Evolutionary conservation across 257 asterid genomes (phyloP).

Genomic region (Ajuga chamaepitys): DNA sequence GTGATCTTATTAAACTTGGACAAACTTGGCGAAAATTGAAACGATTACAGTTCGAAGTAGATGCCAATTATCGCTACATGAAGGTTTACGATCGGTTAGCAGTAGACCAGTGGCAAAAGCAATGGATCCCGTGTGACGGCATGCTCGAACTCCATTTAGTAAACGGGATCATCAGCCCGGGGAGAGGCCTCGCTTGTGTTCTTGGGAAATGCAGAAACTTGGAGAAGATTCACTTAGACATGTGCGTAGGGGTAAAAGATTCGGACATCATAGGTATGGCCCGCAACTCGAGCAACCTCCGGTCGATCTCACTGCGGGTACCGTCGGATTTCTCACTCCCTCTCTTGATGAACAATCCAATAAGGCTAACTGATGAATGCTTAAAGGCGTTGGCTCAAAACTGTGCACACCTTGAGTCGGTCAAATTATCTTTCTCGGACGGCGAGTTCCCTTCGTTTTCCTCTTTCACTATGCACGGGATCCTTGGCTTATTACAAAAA

Average conservation of each 20-base stretch:
- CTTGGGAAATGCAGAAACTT: slow-evolving; percentile 62
- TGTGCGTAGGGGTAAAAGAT: slow-evolving; percentile 81
- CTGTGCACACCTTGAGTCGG: slow-evolving; percentile 51
- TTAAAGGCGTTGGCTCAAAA: slow-evolving; percentile 51
- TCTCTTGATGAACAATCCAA: slow-evolving; percentile 47
- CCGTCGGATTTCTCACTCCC: slow-evolving; percentile 65
- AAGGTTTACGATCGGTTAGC: slow-evolving; percentile 56
- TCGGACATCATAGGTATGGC: slow-evolving; percentile 64
- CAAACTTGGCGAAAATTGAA: slow-evolving; percentile 53
- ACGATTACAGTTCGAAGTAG: slow-evolving; percentile 69
- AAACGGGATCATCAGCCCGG: slow-evolving; percentile 71
- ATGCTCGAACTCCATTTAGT: slow-evolving; percentile 69
- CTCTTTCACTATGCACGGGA: slow-evolving; percentile 57
- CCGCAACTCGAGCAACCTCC: slow-evolving; percentile 54
- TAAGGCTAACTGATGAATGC: slow-evolving; percentile 61
- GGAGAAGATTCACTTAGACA: slow-evolving; percentile 56
- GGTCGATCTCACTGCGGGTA: slow-evolving; percentile 56
- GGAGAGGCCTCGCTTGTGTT: slow-evolving; percentile 78
- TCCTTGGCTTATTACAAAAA: slow-evolving; percentile 41
- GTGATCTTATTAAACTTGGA: slow-evolving; percentile 68
- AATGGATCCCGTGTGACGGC: slow-evolving; percentile 54
- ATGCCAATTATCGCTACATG: slow-evolving; percentile 69
- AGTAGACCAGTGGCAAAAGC: slow-evolving; percentile 62
- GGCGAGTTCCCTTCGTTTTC: slow-evolving; percentile 57
- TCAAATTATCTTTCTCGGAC: slow-evolving; percentile 51